Base-by-base conservation (phyloP, 495 filamentous ascomycete genomes). In the Penicillium alfredii region DNA sequence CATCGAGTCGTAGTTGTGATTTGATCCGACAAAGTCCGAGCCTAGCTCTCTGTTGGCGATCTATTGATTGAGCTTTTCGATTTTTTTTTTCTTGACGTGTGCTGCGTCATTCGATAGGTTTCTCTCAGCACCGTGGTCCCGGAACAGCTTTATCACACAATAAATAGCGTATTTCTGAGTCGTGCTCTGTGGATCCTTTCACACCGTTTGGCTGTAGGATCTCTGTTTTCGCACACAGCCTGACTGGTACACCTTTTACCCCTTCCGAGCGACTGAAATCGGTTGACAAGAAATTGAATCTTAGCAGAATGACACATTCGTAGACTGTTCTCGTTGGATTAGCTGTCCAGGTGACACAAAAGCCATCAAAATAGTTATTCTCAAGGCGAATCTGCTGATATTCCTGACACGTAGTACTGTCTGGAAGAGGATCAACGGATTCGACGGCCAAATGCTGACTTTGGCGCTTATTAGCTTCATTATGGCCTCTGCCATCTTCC, bases 251-350 rank as follows among this genome's bases (percentile, higher is more conserved):
- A 12, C 89, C 89, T 60, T 95, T 96, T 15, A 96, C 88, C 26
- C 89, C 90, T 49, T 96, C 95, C 8, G 89, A 94, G 50, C 93
- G 89, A 58, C 86, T 95, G 57, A 95, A 96, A 55, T 96, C 89
- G 14, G 90, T 96, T 0, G 89, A 96, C 0, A 96, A 72, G 51
- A 96, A 96, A 61, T 96, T 96, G 72, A 94, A 96, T 32, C 88
- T 84, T 7, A 95, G 83, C 13, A 85, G 78, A 32, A 96, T 75
- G 19, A 73, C 80, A 57, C 84, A 88, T 37, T 93, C 83, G 4
- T 81, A 66, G 1, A 64, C 50, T 0, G 73, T 75, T 8, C 57
- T 55, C 33, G 73, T 74, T 15, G 73, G 46, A 18, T 76, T 73
- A 1, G 88, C 82, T 6, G 78, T 84, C 89, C 89, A 96, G 20